Conservation (phyloP, 139 green algal genomes). For the Coelastrella sp. region DNA sequence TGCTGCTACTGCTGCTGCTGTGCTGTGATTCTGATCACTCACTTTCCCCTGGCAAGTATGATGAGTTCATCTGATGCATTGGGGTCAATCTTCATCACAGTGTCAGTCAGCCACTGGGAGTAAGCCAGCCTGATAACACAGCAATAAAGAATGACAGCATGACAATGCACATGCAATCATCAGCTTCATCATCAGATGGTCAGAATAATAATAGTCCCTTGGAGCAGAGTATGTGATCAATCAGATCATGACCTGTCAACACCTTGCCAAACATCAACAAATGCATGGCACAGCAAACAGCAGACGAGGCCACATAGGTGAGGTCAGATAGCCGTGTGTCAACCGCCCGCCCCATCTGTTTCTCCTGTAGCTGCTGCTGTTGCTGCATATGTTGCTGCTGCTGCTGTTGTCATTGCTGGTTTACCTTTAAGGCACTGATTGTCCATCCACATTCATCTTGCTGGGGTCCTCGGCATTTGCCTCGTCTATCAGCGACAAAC, state of each 20-base stretch:
- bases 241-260: no score
- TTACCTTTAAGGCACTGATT: neutral
- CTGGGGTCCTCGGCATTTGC: slow-evolving; percentile 54
- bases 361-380: neutral
- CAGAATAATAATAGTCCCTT: no score
- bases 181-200: no score
- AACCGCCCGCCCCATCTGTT: no score
- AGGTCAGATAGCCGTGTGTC: no score
- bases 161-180: no score
- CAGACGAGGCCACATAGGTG: no score
- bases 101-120: slow-evolving; percentile 41
- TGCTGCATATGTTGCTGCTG: neutral
- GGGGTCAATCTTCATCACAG: slow-evolving; percentile 61
- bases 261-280: no score
- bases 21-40: neutral
- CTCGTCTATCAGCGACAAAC: slow-evolving; percentile 47
- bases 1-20: neutral
- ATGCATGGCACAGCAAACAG: no score
- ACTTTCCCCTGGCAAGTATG: slow-evolving; percentile 60
- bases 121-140: slow-evolving; percentile 53
- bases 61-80: slow-evolving; percentile 63
- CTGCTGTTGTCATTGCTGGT: neutral
- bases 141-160: no score
- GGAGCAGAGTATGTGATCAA: no score
- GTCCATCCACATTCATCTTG: neutral